phyloP scores from a whole-genome alignment of 2,329 filamentous ascomycete species.

The Diaporthe nobilis region DNA sequence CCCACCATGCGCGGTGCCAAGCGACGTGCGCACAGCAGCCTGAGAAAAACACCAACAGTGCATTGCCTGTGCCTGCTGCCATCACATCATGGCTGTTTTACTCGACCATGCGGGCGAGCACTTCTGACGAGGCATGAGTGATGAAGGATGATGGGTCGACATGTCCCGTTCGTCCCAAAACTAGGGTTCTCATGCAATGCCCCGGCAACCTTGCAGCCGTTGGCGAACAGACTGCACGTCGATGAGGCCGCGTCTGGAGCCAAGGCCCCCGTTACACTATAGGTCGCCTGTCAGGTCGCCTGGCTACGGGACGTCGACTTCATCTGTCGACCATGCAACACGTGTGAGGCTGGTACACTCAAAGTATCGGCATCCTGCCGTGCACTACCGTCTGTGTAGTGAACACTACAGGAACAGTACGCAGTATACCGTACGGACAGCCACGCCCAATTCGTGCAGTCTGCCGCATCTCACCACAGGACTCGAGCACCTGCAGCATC shows the following conservation, averaged over 20 bases:
- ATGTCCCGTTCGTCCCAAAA: slow-evolving; percentile 28
- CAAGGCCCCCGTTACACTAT: background rate
- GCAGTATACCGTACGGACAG: background rate
- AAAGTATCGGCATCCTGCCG: background rate
- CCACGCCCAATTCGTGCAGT: slow-evolving; percentile 18
- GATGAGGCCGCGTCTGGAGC: slow-evolving; percentile 13
- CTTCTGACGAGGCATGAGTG: slow-evolving; percentile 17
- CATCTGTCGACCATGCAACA: background rate
- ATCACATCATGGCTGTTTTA: slow-evolving; percentile 27
- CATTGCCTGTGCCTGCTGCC: slow-evolving; percentile 16
- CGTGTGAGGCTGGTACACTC: background rate
- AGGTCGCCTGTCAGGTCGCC: background rate
- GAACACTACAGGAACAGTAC: slow-evolving; percentile 6
- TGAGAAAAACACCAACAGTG: background rate
- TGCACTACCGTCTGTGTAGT: background rate
- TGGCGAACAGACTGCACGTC: slow-evolving; percentile 22
- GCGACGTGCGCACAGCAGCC: background rate
- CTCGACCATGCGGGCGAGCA: slow-evolving; percentile 19
- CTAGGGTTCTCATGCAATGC: slow-evolving; percentile 27
- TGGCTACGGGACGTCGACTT: background rate
- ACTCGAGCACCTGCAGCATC: slow-evolving; percentile 27
- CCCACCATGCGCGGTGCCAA: slow-evolving; percentile 2
- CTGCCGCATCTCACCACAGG: slow-evolving; percentile 30
- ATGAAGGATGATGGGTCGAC: slow-evolving; percentile 30
- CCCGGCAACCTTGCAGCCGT: slow-evolving; percentile 33